phyloP scores from a whole-genome alignment of 1,284 basidiomycete species.

The Inonotus hispidus region DNA sequence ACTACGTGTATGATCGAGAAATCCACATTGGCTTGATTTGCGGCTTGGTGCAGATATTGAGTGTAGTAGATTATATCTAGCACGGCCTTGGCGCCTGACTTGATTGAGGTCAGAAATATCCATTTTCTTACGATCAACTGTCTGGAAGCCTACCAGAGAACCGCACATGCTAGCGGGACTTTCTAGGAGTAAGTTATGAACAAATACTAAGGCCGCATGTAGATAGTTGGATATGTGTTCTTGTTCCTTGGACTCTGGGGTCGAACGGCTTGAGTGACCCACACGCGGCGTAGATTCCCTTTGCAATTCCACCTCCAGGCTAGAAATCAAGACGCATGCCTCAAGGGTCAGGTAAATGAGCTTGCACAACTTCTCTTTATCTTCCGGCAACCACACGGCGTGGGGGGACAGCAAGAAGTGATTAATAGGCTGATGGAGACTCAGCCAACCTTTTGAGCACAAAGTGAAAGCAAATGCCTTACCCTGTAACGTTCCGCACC shows the following conservation, averaged over 20 bases:
- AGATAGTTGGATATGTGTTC: neutral
- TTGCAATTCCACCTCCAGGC: neutral
- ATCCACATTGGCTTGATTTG: neutral
- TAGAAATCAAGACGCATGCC: neutral
- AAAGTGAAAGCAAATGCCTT: neutral
- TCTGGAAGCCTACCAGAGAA: neutral
- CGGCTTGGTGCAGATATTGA: neutral
- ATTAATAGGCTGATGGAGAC: conserved; percentile 3
- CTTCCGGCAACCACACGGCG: neutral
- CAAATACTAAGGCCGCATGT: neutral
- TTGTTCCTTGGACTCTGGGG: neutral
- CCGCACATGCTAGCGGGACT: neutral
- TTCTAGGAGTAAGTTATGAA: neutral
- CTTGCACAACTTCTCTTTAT: neutral
- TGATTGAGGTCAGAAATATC: neutral
- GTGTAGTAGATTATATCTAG: conserved; percentile 5
- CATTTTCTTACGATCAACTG: neutral
- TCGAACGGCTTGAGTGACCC: neutral
- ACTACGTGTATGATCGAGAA: conserved; percentile 4
- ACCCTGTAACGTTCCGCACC: neutral
- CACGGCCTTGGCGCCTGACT: neutral
- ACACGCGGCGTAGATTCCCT: neutral
- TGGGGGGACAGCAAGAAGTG: neutral
- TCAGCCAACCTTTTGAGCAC: neutral
- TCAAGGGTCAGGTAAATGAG: neutral